phyloP scores from a whole-genome alignment of 495 filamentous ascomycete species.

The Ascobolus immersus region DNA sequence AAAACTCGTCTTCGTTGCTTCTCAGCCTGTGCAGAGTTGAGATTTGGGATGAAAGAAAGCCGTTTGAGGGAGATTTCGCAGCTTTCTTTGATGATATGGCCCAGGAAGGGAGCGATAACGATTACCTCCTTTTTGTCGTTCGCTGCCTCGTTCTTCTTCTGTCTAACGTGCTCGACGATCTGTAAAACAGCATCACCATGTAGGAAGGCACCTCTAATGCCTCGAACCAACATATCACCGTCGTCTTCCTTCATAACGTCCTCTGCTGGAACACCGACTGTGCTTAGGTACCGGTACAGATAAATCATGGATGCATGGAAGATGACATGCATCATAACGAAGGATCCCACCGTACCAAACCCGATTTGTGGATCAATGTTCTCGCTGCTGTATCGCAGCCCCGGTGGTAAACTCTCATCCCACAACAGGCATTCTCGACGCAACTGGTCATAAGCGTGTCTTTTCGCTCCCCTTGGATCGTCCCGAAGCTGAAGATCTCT shows the following conservation, averaged over 20 bases:
- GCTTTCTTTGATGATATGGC: conserved; percentile 15
- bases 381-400: conserved; percentile 15
- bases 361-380: conserved; percentile 16
- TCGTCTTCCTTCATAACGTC: conserved; percentile 2
- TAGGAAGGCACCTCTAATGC: conserved; percentile 16
- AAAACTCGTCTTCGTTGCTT: conserved; percentile 11
- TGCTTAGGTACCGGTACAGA: conserved; percentile 15
- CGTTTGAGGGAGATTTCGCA: conserved; percentile 15
- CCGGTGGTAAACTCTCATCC: conserved; percentile 10
- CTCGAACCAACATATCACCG: conserved; percentile 7
- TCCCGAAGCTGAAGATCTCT: conserved; percentile 6
- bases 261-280: conserved; percentile 6
- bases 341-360: conserved; percentile 14
- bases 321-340: conserved; percentile 17
- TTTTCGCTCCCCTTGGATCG: no score
- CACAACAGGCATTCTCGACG: conserved; percentile 6
- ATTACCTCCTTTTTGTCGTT: conserved; percentile 6
- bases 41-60: no score
- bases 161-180: conserved; percentile 14
- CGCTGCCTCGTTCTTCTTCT: conserved; percentile 8
- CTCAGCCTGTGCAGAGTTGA: no score
- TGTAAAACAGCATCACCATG: conserved; percentile 15
- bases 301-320: conserved; percentile 16
- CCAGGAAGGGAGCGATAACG: conserved; percentile 16
- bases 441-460: no score